phyloP scores from a whole-genome alignment of 2,329 filamentous ascomycete species.

The Pseudogymnoascus sp. region DNA sequence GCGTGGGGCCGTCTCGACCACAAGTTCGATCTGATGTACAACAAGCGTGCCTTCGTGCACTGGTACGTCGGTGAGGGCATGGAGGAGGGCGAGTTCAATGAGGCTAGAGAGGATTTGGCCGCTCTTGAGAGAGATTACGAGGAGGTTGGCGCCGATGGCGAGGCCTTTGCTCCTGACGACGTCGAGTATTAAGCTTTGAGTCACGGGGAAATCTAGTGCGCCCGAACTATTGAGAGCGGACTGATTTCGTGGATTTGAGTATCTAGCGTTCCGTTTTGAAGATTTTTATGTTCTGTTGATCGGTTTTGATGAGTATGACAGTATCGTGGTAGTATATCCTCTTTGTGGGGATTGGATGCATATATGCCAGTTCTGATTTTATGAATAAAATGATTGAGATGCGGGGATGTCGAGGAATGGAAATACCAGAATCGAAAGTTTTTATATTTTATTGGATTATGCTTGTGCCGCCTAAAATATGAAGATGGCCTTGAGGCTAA shows the following conservation, averaged over 20 bases:
- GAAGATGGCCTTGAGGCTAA: not conserved
- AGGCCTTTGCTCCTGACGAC: slow-evolving; percentile 40
- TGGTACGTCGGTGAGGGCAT: slow-evolving; percentile 65
- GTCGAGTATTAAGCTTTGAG: slow-evolving; percentile 29
- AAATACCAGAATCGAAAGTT: slow-evolving; percentile 4
- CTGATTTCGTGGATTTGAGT: slow-evolving; percentile 2
- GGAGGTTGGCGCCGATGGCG: slow-evolving; percentile 50
- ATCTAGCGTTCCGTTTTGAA: slow-evolving; percentile 1
- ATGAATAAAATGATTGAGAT: slow-evolving; percentile 7
- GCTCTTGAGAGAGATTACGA: slow-evolving; percentile 58
- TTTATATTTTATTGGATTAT: not conserved
- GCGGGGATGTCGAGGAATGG: not conserved
- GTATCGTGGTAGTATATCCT: slow-evolving; percentile 7
- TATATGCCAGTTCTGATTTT: not conserved
- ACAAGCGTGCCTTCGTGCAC: slow-evolving; percentile 61
- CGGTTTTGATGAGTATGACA: slow-evolving; percentile 1
- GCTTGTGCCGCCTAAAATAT: not conserved
- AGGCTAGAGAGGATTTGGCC: slow-evolving; percentile 57
- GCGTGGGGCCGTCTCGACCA: slow-evolving; percentile 56
- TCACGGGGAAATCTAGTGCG: not conserved
- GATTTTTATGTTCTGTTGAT: slow-evolving; percentile 4
- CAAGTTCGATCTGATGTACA: slow-evolving; percentile 64
- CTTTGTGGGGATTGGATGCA: not conserved
- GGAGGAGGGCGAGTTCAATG: slow-evolving; percentile 60
- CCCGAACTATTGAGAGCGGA: not conserved